Base-by-base conservation (phyloP, 352 stramenopile species). In the Phytophthora pinifolia region DNA sequence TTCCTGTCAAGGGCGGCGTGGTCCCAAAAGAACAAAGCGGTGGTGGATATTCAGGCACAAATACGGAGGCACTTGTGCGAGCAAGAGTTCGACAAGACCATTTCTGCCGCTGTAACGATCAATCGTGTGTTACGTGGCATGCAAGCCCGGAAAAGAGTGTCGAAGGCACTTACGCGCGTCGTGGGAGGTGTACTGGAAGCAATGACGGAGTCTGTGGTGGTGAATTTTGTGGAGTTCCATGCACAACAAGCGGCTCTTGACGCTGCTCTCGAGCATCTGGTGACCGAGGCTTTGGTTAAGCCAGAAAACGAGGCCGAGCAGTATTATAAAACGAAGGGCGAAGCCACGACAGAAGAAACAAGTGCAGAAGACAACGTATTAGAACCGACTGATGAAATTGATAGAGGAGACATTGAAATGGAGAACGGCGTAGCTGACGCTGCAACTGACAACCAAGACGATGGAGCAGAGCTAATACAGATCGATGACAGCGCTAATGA, bases 111-210 rank as follows among this genome's bases (percentile, higher is more conserved):
- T 46, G 50, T 58, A 41, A 59, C 18, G 1, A 64, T 77, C 4
- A 74, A 77, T 52, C 68, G 68, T 15, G 57, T 64, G n/a, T 30
- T 77, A 29, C 65, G 64, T 31, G 64, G 64, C 1, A 65, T 73
- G 67, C 35, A 63, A 30, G 59, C 47, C 8, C 49, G 55, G 7
- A 46, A 46, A 20, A 41, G 29, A 43, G 32, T 66, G 17, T 33
- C 14, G n/a, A 50, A 52, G 10, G 39, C 36, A 15, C 49, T 61
- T 13, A 43, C 44, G 3, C n/a, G 32, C 9, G 22, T 52, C 13
- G 38, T 70, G 6, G 10, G 20, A n/a, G 29, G 1, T 31, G 17
- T 13, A n/a, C 10, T 70, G 39, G 46, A 51, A 15, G 17, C 17
- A 39, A 48, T 55, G 4, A 25, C 54, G 13, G n/a, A 29, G 12